Evolutionary conservation across 2,329 filamentous ascomycete genomes (phyloP), one percentile per base, ranked within the genome.

Genomic region (Aureobasidium sp.): DNA sequence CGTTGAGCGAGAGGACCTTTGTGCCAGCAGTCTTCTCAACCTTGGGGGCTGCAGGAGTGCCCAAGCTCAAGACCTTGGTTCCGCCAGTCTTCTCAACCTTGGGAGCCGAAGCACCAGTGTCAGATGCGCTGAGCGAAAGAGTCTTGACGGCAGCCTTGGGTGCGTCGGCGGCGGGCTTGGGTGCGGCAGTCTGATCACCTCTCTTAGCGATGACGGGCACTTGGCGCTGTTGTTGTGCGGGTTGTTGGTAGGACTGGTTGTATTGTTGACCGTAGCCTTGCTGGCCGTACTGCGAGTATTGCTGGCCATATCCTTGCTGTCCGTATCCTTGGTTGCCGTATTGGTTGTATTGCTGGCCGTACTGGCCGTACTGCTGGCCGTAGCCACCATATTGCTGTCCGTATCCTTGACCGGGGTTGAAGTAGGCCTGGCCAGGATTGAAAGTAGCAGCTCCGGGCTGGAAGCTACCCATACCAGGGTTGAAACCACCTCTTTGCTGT

Each of bases 61-160:
- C 71, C 62, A 96, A 87, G 50, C 88, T 88, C 32, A 92, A 80
- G n/a, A 93, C 88, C 75, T 92, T 92, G 37, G 87, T 74, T 17
- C 74, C 74, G 10, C 76, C 67, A 62, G 75, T 75, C 68, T 80
- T 80, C 69, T 81, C 79, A 7, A 79, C 80, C 72, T 86, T 86
- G 34, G 83, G 80, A 26, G 73, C 70, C 29, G 79, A 74, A 47
- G 84, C 82, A 39, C 77, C 80, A 32, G 72, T 74, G 57, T 74
- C 72, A 23, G 67, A 64, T 44, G 72, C 72, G 62, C 83, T 82
- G 53, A 87, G 82, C 20, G 83, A 84, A 36, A 87, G 74, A 4
- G 85, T 83, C 74, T 86, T 87, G 55, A 58, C 55, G 36, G 57
- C 34, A 47, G 83, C 77, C 72, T 82, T 82, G 13, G 82, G 80